Evolutionary conservation across 306 rosid species (phyloP).

Genomic region (Prunus salicina): DNA sequence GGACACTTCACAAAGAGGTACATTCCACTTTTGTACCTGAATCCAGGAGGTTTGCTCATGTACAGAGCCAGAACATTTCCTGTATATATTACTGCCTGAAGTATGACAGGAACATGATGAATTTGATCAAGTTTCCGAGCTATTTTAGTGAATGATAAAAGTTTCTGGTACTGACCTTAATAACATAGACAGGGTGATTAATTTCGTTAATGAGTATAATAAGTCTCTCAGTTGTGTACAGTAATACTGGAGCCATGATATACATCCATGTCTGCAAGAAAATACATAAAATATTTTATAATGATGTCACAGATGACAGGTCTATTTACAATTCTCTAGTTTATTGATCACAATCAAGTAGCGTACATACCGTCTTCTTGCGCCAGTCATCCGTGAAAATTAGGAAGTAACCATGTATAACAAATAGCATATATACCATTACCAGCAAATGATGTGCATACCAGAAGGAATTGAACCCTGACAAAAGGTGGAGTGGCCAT

Average conservation of each 20-base stretch:
- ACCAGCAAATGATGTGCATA: conserved; percentile 87
- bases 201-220: conserved; percentile 39
- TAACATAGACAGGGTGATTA: conserved; percentile 54
- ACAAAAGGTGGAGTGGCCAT: conserved; percentile 50
- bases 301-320: neutral
- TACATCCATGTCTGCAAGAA: conserved; percentile 95
- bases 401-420: conserved; percentile 68
- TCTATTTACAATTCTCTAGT: neutral
- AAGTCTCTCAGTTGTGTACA: conserved; percentile 64
- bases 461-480: conserved; percentile 93
- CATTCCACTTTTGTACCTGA: conserved; percentile 90
- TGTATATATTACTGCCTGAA: conserved; percentile 77
- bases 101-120: conserved; percentile 21
- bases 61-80: conserved; percentile 85
- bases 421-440: conserved; percentile 56
- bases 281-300: no score
- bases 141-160: neutral
- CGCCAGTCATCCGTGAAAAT: conserved; percentile 56
- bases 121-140: conserved; percentile 7
- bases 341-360: neutral
- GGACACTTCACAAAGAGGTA: conserved; percentile 87
- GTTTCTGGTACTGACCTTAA: conserved; percentile 48
- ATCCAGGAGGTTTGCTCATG: conserved; percentile 71
- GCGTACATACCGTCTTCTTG: conserved; percentile 58
- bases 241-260: conserved; percentile 45